phyloP scores from a whole-genome alignment of 2,329 filamentous ascomycete species.

The Pseudogymnoascus verrucosus region DNA sequence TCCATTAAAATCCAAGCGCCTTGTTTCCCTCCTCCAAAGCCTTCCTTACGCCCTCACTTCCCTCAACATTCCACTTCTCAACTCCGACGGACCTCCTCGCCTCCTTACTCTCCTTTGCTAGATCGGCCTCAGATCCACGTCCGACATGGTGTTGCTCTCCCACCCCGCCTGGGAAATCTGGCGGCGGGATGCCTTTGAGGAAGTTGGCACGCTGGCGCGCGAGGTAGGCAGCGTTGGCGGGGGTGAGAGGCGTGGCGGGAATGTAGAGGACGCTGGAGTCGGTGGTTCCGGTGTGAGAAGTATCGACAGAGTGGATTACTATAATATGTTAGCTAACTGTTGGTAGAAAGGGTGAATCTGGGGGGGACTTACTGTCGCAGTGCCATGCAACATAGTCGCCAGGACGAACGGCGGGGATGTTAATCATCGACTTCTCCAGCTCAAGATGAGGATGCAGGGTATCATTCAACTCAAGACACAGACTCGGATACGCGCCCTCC shows the following conservation, averaged over 20 bases:
- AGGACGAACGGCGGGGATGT: slow-evolving; percentile 53
- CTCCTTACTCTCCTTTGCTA: neutral
- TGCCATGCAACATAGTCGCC: slow-evolving; percentile 64
- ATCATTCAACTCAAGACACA: slow-evolving; percentile 53
- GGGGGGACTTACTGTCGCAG: slow-evolving; percentile 29
- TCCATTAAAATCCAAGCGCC: neutral
- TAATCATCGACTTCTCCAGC: slow-evolving; percentile 54
- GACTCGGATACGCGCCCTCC: slow-evolving; percentile 60
- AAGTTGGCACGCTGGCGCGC: slow-evolving; percentile 65
- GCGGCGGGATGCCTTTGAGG: slow-evolving; percentile 55
- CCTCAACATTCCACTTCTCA: slow-evolving; percentile 1
- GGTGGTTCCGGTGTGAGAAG: slow-evolving; percentile 57
- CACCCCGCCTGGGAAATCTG: slow-evolving; percentile 64
- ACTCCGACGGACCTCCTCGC: neutral
- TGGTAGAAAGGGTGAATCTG: neutral
- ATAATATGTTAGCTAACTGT: neutral
- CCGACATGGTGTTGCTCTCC: slow-evolving; percentile 53
- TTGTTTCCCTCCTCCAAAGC: slow-evolving; percentile 3
- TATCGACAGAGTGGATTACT: slow-evolving; percentile 67
- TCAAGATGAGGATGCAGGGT: slow-evolving; percentile 57
- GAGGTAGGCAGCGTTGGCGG: slow-evolving; percentile 64
- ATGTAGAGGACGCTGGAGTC: slow-evolving; percentile 89
- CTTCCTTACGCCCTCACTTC: neutral
- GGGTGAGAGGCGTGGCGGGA: slow-evolving; percentile 73
- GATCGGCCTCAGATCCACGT: slow-evolving; percentile 28